Base-by-base conservation (phyloP, 768 basidiomycete species). In the Kwoniella dejecticola region DNA sequence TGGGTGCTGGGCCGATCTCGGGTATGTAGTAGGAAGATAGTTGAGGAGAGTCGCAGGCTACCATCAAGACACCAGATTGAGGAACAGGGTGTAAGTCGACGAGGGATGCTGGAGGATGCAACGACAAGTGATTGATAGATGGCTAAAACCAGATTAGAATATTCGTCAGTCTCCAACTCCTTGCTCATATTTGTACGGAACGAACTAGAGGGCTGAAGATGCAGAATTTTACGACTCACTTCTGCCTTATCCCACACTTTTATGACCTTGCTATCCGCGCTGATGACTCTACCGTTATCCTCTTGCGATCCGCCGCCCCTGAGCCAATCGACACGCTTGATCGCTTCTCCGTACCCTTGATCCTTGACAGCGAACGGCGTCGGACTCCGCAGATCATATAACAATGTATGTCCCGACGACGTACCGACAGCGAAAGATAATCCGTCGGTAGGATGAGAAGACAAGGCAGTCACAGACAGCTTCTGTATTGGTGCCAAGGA, bases 1-100 rank as follows among this genome's bases (percentile, higher is more conserved):
- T 86, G 4, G 96, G 95, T 10, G 96, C 96, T 2, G 94, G 93
- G 0, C 96, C 96, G 12, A 99, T 86, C 71, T 95, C 91, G 11
- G 96, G 96, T 47, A 98, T 87, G 76, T 92, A 98, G 79, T 90
- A 98, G 4, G 89, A 87, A 26, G 86, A 89, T 88, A 98, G 90
- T 71, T 91, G 89, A 52, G 95, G 91, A n/a, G 91, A 90, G 77
- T 99, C 96, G 78, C 96, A 96, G 21, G 96, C 91, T 24, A 88
- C 87, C 82, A 98, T 85, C 48, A 98, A 79, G 30, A 99, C 81
- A 11, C 96, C 96, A 57, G 90, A 92, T 8, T 86, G 86, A 1
- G 92, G 89, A 54, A 97, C 80, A 66, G 97, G 89, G 74, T 95
- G 90, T 19, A 98, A 82, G 70, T 94, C 86, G 78, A 96, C 93